Percentiles rank a stretch among this genome's conserved stretches.
Conservation (phyloP, 768 basidiomycete species). For the Exsudoporus frostii region DNA sequence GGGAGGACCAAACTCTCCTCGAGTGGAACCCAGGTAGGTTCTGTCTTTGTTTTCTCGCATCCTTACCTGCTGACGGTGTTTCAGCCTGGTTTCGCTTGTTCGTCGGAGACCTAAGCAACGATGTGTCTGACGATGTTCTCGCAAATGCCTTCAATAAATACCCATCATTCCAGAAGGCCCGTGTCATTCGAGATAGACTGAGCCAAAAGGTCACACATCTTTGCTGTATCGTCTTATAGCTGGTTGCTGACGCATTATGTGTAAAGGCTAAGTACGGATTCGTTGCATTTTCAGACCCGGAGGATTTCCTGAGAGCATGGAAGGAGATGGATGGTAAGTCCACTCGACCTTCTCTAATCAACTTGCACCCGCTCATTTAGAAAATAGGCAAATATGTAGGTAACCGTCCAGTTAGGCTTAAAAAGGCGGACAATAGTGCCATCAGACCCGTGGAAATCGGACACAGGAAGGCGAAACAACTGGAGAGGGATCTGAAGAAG, state of each 20-base stretch:
- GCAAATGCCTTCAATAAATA: constrained; percentile 93
- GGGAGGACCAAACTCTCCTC: constrained; percentile 96
- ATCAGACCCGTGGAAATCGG: constrained; percentile 93
- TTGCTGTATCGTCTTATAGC: not conserved
- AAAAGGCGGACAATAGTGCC: constrained; percentile 85
- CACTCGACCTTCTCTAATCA: not conserved
- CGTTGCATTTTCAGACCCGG: constrained; percentile 96
- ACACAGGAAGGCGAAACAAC: constrained; percentile 83
- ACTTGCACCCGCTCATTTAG: constrained; percentile 2
- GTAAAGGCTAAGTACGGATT: constrained; percentile 92
- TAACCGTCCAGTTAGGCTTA: constrained; percentile 93
- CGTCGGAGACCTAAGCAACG: constrained; percentile 96
- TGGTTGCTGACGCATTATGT: constrained; percentile 4
- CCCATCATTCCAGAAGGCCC: constrained; percentile 88
- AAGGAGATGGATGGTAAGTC: constrained; percentile 96
- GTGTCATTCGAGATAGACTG: constrained; percentile 90
- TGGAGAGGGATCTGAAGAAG: constrained; percentile 91
- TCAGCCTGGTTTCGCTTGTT: constrained; percentile 96
- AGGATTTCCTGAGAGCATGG: constrained; percentile 98
- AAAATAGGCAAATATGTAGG: constrained; percentile 92
- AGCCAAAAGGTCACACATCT: constrained; percentile 77
- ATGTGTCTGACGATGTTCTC: constrained; percentile 94
- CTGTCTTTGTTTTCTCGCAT: not conserved
- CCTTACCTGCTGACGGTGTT: constrained; percentile 4
- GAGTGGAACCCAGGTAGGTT: constrained; percentile 96